Percentiles rank a stretch among this genome's conserved stretches.
Evolutionary conservation across 257 asterid genomes (phyloP).

Genomic region (Nicotiana sylvestris): DNA sequence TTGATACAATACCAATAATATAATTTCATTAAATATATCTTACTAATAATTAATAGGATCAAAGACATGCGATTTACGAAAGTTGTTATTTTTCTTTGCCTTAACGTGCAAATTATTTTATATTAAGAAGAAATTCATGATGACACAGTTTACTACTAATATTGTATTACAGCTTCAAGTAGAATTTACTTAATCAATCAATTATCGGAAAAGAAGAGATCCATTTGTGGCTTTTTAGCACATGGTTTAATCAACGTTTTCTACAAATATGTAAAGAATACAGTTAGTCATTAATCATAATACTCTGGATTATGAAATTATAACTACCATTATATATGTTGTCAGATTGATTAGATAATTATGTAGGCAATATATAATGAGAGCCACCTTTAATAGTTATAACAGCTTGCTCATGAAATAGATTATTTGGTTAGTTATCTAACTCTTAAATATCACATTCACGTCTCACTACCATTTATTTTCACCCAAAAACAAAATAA

Average conservation of each 20-base stretch:
- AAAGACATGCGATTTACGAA: too few relatives aligned
- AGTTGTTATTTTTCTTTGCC: not conserved
- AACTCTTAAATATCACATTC: not conserved
- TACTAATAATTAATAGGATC: not conserved
- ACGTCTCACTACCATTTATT: too few relatives aligned
- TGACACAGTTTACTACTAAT: not conserved
- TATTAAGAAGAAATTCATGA: not conserved
- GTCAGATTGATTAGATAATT: constrained; percentile 30
- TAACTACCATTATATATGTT: constrained; percentile 14
- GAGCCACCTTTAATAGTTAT: constrained; percentile 29
- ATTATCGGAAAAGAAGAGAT: not conserved
- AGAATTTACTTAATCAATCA: not conserved
- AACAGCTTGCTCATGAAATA: constrained; percentile 11
- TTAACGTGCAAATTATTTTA: not conserved
- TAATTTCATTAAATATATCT: not conserved
- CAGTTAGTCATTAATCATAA: not conserved
- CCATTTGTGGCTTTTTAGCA: not conserved
- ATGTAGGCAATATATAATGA: constrained; percentile 27
- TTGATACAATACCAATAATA: not conserved
- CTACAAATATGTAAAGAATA: not conserved
- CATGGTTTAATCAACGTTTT: not conserved
- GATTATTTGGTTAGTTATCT: not conserved
- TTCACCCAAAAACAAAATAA: too few relatives aligned
- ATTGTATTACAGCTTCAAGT: not conserved
- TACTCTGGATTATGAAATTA: not conserved